phyloP scores from a whole-genome alignment of 2,329 filamentous ascomycete genomes.

The Fusarium stilboides region DNA sequence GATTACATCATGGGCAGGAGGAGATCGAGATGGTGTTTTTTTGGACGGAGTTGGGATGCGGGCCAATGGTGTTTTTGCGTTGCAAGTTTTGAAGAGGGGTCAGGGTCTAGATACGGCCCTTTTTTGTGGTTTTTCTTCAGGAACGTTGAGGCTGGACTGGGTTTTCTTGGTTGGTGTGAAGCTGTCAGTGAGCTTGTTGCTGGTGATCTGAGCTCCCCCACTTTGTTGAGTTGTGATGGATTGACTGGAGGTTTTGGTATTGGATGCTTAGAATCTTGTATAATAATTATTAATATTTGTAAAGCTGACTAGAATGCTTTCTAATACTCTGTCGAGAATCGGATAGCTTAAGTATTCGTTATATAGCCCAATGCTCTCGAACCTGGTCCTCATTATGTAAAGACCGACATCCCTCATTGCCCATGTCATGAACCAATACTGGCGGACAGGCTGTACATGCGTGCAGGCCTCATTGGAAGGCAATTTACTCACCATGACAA shows the following conservation, averaged over 20 bases:
- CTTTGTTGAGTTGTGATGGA: constrained; percentile 5
- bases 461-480: too few species aligned
- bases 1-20: constrained; percentile 47
- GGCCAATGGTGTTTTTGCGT: not conserved
- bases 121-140: constrained; percentile 14
- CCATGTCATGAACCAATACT: too few species aligned
- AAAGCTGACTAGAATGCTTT: not conserved
- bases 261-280: constrained; percentile 7
- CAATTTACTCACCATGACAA: too few species aligned
- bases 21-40: constrained; percentile 40
- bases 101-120: constrained; percentile 6
- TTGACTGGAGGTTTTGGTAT: too few species aligned
- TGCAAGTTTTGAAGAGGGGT: not conserved
- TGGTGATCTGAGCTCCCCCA: constrained; percentile 8
- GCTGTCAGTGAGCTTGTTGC: constrained; percentile 8
- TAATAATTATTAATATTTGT: constrained; percentile 3
- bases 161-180: constrained; percentile 21
- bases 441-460: too few species aligned
- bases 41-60: not conserved
- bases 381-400: too few species aligned
- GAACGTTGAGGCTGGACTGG: constrained; percentile 5
- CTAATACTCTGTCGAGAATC: not conserved
- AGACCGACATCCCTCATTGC: too few species aligned
- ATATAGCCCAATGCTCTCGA: not conserved
- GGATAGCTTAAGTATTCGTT: not conserved